Percentiles rank a stretch among this genome's conserved stretches.
Conservation (phyloP, 345 rosid genomes). For the Bruguiera parviflora region DNA sequence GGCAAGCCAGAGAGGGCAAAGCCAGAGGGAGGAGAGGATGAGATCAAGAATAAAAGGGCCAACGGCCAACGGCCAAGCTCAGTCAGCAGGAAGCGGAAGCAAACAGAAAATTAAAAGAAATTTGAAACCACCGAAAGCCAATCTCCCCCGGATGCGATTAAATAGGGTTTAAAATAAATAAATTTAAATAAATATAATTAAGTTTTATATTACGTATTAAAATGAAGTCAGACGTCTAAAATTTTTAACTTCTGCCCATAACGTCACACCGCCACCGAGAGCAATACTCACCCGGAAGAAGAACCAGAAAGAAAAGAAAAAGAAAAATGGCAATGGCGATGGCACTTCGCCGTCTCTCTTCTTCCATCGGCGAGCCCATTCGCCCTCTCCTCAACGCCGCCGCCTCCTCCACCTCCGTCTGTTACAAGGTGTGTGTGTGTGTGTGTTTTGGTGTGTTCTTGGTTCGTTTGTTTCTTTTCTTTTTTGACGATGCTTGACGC, state of each 20-base stretch:
- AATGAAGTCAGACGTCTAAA: not conserved
- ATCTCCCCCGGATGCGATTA: not conserved
- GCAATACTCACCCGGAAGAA: not conserved
- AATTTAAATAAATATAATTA: too few relatives aligned
- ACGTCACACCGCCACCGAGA: not conserved
- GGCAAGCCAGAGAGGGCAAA: too few relatives aligned
- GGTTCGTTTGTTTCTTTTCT: not conserved
- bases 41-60: too few relatives aligned
- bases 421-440: constrained; percentile 48
- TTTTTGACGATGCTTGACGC: not conserved
- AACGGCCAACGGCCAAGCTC: not conserved
- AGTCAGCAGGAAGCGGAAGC: not conserved
- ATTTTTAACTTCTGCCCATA: too few relatives aligned
- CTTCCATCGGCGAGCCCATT: constrained; percentile 69
- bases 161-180: too few relatives aligned
- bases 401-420: constrained; percentile 36
- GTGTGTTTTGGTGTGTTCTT: not conserved
- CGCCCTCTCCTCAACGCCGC: constrained; percentile 72
- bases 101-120: constrained; percentile 2
- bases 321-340: constrained; percentile 54
- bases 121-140: constrained; percentile 38
- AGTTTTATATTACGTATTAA: not conserved
- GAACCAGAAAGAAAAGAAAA: not conserved
- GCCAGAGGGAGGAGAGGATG: too few relatives aligned
- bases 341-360: constrained; percentile 94